Evolutionary conservation across 352 stramenopile genomes (phyloP), one percentile per base, ranked within the genome.

Genomic region (Phytophthora tubulina): DNA sequence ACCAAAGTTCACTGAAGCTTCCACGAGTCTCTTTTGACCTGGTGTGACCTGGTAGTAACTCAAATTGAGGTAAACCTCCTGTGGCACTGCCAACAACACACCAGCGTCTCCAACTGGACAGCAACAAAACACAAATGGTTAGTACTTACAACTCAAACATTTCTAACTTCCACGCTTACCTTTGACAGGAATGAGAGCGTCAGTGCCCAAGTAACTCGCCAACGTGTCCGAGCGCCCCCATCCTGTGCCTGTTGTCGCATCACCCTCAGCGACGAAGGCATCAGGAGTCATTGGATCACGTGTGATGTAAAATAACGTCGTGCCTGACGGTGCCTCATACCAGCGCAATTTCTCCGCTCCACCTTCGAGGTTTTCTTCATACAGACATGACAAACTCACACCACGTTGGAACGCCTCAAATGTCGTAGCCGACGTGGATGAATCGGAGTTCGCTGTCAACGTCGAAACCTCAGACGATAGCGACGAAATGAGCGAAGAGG

Each of bases 371-470:
- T 94, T 92, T 54, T 94, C 89, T 55, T 94, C 97, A 70, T 97
- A 99, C 1, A 84, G 79, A 70, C 97, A 99, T 8, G 91, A 84
- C 13, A 99, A 78, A 44, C 86, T 84, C 49, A 98, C 87, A 5
- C 94, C 94, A 17, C 87, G 83, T 41, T 92, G 58, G 11, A 76
- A 75, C 2, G 72, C 71, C 31, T 49, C 49, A 27, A 67, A 71
- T 9, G 52, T 60, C 42, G 70, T 62, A 7, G 46, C 7, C 13
- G 67, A 51, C n/a, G 41, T 2, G 2, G 73, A 75, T n/a, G 65
- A 67, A 10, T 49, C 48, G 32, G 60, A 74, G 39, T 50, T 73
- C 3, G 54, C 67, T 8, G 68, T 72, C 38, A 73, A 41, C 0
- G 46, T 51, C 13, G 62, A 66, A 6, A 45, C 69, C n/a, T 67